Evolutionary conservation across 2,329 filamentous ascomycete species (phyloP).

Genomic region (Aureobasidium sp.): DNA sequence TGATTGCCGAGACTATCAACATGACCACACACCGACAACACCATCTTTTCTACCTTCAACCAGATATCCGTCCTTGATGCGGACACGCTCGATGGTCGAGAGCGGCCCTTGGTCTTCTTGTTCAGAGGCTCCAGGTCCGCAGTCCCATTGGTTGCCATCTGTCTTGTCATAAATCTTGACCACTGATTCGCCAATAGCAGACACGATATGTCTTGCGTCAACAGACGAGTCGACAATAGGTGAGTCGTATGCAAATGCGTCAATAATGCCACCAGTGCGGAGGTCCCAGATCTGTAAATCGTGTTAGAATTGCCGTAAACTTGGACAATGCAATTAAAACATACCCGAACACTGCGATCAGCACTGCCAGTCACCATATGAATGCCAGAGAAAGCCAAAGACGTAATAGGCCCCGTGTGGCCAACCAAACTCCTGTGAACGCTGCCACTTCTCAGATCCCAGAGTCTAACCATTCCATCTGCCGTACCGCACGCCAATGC

Average conservation of each 20-base stretch:
- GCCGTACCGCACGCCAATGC: conserved; percentile 93
- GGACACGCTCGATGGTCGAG: conserved; percentile 63
- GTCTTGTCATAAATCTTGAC: conserved; percentile 98
- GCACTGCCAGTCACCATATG: conserved; percentile 88
- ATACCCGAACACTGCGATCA: conserved; percentile 87
- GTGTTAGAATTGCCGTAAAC: background rate
- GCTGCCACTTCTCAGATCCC: conserved; percentile 93
- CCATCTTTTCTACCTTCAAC: conserved; percentile 85
- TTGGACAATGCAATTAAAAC: conserved; percentile 29
- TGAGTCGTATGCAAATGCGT: conserved; percentile 91
- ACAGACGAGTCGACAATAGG: conserved; percentile 97
- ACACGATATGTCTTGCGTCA: conserved; percentile 78
- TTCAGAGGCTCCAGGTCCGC: conserved; percentile 64
- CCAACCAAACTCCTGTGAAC: conserved; percentile 95
- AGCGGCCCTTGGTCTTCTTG: conserved; percentile 52
- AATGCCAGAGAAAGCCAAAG: conserved; percentile 90
- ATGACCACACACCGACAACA: conserved; percentile 83
- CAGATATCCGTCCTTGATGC: conserved; percentile 88
- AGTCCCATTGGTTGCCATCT: conserved; percentile 93
- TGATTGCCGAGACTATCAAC: conserved; percentile 32
- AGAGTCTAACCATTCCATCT: conserved; percentile 92
- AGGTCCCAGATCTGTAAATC: conserved; percentile 89
- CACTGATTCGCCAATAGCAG: conserved; percentile 83
- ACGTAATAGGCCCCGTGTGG: conserved; percentile 89
- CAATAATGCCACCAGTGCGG: conserved; percentile 86